phyloP scores from a whole-genome alignment of 139 green algal genomes.

The Chlamydomonas sp. region DNA sequence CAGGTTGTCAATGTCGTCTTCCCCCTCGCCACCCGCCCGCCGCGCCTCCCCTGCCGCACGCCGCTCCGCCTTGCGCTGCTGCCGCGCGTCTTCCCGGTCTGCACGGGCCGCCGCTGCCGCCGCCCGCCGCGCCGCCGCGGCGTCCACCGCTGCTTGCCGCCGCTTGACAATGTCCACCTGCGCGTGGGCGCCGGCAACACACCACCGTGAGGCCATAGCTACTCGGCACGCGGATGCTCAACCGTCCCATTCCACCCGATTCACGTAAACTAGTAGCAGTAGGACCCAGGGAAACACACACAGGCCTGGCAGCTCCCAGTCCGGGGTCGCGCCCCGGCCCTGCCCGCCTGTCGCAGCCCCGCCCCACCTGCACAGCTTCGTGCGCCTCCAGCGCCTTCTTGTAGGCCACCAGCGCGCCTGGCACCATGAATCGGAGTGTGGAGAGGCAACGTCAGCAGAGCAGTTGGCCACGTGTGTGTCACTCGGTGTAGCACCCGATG shows the following conservation, averaged over 20 bases:
- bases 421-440: background rate
- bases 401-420: constrained; percentile 54
- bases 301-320: no score
- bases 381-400: constrained; percentile 64
- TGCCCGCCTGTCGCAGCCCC: no score
- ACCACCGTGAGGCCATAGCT: no score
- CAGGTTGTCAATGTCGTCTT: constrained; percentile 38
- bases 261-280: no score
- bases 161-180: background rate
- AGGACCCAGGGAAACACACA: no score
- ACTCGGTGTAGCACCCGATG: no score
- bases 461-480: background rate
- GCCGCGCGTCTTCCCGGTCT: background rate
- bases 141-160: background rate
- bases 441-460: background rate
- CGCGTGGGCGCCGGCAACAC: no score
- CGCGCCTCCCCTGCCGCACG: background rate
- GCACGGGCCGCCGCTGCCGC: background rate
- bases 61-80: background rate
- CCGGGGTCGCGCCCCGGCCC: no score
- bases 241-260: no score
- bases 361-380: constrained; percentile 10
- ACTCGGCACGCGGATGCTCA: no score
- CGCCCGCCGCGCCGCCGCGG: background rate
- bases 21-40: constrained; percentile 1